A percentile compares a stretch with the other conserved stretches of the same genome.
These are phyloP conservation scores for Colletotrichum coccodes DNA, from an alignment of 2,329 filamentous ascomycete species.

Conservation along the genomic window DNA sequence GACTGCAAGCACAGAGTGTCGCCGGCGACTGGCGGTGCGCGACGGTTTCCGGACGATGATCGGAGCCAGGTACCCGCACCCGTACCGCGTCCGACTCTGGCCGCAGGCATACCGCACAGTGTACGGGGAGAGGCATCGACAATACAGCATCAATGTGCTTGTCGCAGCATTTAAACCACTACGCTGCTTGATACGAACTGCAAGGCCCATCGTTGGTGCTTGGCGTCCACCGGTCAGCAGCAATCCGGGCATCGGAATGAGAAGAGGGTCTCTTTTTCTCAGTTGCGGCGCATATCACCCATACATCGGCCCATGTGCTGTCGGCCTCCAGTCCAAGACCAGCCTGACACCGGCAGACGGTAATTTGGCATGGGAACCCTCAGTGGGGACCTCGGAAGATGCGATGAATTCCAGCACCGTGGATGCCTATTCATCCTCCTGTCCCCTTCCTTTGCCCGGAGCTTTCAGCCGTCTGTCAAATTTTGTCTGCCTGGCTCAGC, in stretches of 20 bases:
- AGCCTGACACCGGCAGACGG: conserved; percentile 25
- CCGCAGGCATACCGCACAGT: conserved; percentile 13
- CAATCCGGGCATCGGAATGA: conserved; percentile 14
- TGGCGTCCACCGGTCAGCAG: conserved; percentile 20
- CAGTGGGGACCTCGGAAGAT: conserved; percentile 19
- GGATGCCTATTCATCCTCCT: conserved; percentile 8
- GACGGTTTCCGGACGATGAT: conserved; percentile 23
- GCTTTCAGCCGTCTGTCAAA: neutral
- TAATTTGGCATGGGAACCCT: conserved; percentile 14
- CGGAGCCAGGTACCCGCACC: conserved; percentile 7
- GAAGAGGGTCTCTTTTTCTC: conserved; percentile 10
- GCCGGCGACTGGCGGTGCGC: conserved; percentile 10
- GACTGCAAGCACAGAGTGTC: conserved; percentile 9
- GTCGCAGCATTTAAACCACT: neutral
- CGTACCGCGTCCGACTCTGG: conserved; percentile 14
- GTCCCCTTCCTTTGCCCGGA: neutral
- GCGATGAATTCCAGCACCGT: conserved; percentile 18
- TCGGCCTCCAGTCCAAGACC: conserved; percentile 23
- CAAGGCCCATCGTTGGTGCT: conserved; percentile 17
- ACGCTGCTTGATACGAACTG: conserved; percentile 24
- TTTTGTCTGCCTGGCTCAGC: conserved; percentile 1
- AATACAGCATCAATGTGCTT: neutral
- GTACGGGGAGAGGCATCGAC: neutral
- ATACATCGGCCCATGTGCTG: conserved; percentile 24
- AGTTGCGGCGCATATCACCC: conserved; percentile 18